Percentiles rank a stretch among this genome's conserved stretches.
Conservation (phyloP, 1,139 yeast genomes). For the Casaregolazyma lundiana region DNA sequence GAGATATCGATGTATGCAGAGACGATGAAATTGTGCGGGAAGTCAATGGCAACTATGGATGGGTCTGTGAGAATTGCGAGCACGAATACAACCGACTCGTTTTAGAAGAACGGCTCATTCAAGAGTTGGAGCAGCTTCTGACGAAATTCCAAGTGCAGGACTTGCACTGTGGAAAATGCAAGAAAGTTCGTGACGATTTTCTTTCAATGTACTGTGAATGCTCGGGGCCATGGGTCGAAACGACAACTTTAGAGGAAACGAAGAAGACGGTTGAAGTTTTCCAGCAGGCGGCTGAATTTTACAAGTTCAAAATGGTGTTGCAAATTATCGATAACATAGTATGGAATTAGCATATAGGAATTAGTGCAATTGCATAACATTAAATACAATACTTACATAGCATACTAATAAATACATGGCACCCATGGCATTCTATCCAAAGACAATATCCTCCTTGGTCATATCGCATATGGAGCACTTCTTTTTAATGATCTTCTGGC, state of each 20-base stretch:
- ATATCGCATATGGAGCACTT: slow-evolving; percentile 82
- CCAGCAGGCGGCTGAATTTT: slow-evolving; percentile 55
- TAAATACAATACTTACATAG: background rate
- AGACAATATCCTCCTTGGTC: slow-evolving; percentile 65
- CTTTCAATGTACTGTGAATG: slow-evolving; percentile 77
- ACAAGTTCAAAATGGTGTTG: slow-evolving; percentile 55
- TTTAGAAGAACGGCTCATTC: slow-evolving; percentile 74
- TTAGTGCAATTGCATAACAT: background rate
- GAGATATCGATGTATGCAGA: slow-evolving; percentile 80
- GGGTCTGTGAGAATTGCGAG: slow-evolving; percentile 70
- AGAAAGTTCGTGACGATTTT: slow-evolving; percentile 59
- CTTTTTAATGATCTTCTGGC: slow-evolving; percentile 45
- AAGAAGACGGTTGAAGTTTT: slow-evolving; percentile 46
- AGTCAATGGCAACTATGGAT: slow-evolving; percentile 33
- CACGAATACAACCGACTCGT: slow-evolving; percentile 60
- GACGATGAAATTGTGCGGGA: slow-evolving; percentile 38
- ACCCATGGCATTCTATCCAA: slow-evolving; percentile 23
- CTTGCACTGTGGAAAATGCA: slow-evolving; percentile 72
- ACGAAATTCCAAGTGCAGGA: slow-evolving; percentile 76
- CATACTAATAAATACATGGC: slow-evolving; percentile 9
- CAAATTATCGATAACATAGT: slow-evolving; percentile 28
- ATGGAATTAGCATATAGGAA: background rate
- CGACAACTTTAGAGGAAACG: slow-evolving; percentile 46
- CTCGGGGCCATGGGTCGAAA: slow-evolving; percentile 79
- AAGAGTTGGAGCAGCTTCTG: slow-evolving; percentile 52